Conservation (phyloP, 1,139 yeast species). For the Lodderomyces elongisporus region DNA sequence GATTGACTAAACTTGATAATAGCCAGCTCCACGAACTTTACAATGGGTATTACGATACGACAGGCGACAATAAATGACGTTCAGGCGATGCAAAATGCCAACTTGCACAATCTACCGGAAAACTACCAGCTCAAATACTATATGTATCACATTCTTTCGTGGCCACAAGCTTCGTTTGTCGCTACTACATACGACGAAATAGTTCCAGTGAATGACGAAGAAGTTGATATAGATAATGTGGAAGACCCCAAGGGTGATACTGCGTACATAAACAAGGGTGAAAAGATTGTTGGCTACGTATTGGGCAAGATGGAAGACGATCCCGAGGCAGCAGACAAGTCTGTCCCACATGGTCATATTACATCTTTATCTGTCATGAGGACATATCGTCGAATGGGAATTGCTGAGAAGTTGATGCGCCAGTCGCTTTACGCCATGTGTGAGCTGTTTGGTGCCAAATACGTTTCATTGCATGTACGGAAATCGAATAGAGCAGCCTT, state of each 20-base stretch:
- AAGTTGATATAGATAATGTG: constrained; percentile 24
- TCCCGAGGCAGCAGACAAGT: constrained; percentile 63
- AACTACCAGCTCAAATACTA: constrained; percentile 90
- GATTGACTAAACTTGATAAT: too few relatives aligned
- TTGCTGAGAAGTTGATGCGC: constrained; percentile 90
- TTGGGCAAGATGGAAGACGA: constrained; percentile 97
- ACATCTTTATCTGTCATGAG: constrained; percentile 94
- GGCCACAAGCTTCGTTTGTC: constrained; percentile 98
- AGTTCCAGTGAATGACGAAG: constrained; percentile 26
- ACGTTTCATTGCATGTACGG: constrained; percentile 90
- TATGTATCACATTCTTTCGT: constrained; percentile 85
- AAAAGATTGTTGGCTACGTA: constrained; percentile 89
- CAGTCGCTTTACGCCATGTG: constrained; percentile 75
- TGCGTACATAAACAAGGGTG: constrained; percentile 59
- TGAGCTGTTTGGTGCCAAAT: constrained; percentile 77
- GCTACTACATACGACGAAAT: constrained; percentile 55
- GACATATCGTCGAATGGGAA: constrained; percentile 89
- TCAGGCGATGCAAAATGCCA: constrained; percentile 95
- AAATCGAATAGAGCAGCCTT: constrained; percentile 91
- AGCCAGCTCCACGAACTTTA: too few relatives aligned
- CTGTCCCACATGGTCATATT: constrained; percentile 91
- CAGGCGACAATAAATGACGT: constrained; percentile 83
- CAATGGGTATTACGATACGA: constrained; percentile 85
- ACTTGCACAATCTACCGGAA: constrained; percentile 88
- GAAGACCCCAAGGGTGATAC: constrained; percentile 37